A percentile compares a stretch with the other conserved stretches of the same genome.
Evolutionary conservation across 2,329 filamentous ascomycete genomes (phyloP).

Genomic region (Paraphaeosphaeria sporulosa): DNA sequence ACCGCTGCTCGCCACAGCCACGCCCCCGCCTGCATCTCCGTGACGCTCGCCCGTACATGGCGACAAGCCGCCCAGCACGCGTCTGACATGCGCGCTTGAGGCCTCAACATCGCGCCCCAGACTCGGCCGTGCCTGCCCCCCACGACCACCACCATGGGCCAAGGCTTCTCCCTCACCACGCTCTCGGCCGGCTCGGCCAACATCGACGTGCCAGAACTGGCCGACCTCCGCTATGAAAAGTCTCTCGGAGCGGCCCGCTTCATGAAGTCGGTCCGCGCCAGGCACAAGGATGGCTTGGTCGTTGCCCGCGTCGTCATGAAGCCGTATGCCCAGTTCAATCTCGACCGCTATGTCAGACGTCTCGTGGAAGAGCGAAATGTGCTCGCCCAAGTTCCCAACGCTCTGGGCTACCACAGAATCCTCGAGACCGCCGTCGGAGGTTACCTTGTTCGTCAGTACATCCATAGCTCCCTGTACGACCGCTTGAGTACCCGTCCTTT

Average conservation of each 20-base stretch:
- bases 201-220: constrained; percentile 91
- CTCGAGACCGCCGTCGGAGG: constrained; percentile 91
- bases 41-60: background rate
- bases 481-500: constrained; percentile 94
- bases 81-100: constrained; percentile 38
- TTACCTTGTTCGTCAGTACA: constrained; percentile 91
- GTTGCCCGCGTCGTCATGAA: constrained; percentile 96
- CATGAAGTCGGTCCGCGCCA: constrained; percentile 93
- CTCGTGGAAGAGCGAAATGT: constrained; percentile 79
- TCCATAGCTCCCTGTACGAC: constrained; percentile 97
- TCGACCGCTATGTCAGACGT: constrained; percentile 78
- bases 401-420: constrained; percentile 86
- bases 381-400: constrained; percentile 86
- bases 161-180: constrained; percentile 93
- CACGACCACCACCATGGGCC: constrained; percentile 74
- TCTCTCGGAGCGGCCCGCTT: constrained; percentile 91
- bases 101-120: constrained; percentile 33
- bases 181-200: constrained; percentile 90
- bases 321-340: constrained; percentile 80
- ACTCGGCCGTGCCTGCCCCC: constrained; percentile 16
- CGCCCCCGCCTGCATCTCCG: background rate
- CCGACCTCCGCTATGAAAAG: constrained; percentile 90
- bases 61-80: background rate
- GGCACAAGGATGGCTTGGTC: constrained; percentile 88
- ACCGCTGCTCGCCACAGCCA: background rate